Evolutionary conservation across 2,329 filamentous ascomycete species (phyloP), one percentile per base, ranked within the genome.

Genomic region (Xylaria hypoxylon): DNA sequence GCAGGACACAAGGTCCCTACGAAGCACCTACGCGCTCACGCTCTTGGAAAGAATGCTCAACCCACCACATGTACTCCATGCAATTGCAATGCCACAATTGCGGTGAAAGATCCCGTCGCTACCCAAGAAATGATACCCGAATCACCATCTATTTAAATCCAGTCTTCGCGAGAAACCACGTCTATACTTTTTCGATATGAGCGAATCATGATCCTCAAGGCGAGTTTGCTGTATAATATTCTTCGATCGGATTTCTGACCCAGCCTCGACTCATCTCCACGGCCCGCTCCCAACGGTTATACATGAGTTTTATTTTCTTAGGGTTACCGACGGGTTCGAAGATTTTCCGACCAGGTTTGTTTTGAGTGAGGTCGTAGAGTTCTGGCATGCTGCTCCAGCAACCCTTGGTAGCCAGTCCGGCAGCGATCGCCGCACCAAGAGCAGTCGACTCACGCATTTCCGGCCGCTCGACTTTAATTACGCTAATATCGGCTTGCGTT

Each of bases 381-480:
- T 95, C 92, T 31, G 89, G 86, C 64, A 96, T 88, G 74, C 88
- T 86, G 69, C 87, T 86, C 92, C 93, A 97, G 38, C 95, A 87
- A 50, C 87, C 90, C 13, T 92, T 88, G 10, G 75, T 71, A 8
- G 93, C 93, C 66, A 97, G 89, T n/a, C 92, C 94, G 8, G 94
- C 94, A 17, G 94, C 93, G 73, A 97, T 95, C 53, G 94, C 94
- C 15, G 94, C 93, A 28, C 94, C 94, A 2, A 97, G 86, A 0
- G 93, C 91, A 1, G 94, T 97, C 3, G 93, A 96, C 82, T 97
- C 94, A 64, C 92, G 90, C 94, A 97, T 97, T 62, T 88, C 86
- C 0, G 94, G 94, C 26, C 94, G 89, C 77, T 94, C 89, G 67
- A 97, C 91, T 31, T 90, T 91, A 72, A 97, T 96, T 62, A 89